A percentile compares a stretch with the other conserved stretches of the same genome.
phyloP scores from a whole-genome alignment of 495 filamentous ascomycete genomes.

The Penicillium chermesinum region DNA sequence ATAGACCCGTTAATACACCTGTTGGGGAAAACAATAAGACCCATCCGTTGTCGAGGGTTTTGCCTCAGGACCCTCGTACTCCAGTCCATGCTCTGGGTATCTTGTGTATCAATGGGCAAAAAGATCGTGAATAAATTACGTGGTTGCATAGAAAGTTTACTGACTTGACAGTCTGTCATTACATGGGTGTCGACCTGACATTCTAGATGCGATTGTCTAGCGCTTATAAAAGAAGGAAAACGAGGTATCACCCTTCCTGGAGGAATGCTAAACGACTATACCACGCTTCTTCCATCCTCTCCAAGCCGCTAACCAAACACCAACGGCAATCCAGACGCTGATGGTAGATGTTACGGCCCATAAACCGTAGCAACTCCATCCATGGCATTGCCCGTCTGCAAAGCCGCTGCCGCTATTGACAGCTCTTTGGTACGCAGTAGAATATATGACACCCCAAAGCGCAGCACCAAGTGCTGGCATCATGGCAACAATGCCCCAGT shows the following conservation, averaged over 20 bases:
- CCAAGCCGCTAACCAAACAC: slow-evolving; percentile 75
- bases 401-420: slow-evolving; percentile 29
- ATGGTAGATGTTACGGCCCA: slow-evolving; percentile 68
- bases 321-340: slow-evolving; percentile 72
- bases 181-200: too few relatives aligned
- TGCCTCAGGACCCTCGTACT: too few relatives aligned
- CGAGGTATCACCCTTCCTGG: not conserved
- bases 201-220: not conserved
- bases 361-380: slow-evolving; percentile 75
- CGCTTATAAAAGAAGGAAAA: not conserved
- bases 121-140: too few relatives aligned
- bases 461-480: slow-evolving; percentile 81
- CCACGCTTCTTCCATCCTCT: slow-evolving; percentile 77
- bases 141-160: too few relatives aligned
- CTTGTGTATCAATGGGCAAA: too few relatives aligned
- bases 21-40: too few relatives aligned
- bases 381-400: slow-evolving; percentile 52
- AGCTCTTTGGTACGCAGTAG: slow-evolving; percentile 68
- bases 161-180: too few relatives aligned
- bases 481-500: slow-evolving; percentile 93
- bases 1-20: too few relatives aligned
- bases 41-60: too few relatives aligned
- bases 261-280: slow-evolving; percentile 58
- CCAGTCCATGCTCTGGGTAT: too few relatives aligned
- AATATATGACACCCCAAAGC: slow-evolving; percentile 81